Evolutionary conservation across 441 rosid genomes (phyloP).

Genomic region (Manihot esculenta): DNA sequence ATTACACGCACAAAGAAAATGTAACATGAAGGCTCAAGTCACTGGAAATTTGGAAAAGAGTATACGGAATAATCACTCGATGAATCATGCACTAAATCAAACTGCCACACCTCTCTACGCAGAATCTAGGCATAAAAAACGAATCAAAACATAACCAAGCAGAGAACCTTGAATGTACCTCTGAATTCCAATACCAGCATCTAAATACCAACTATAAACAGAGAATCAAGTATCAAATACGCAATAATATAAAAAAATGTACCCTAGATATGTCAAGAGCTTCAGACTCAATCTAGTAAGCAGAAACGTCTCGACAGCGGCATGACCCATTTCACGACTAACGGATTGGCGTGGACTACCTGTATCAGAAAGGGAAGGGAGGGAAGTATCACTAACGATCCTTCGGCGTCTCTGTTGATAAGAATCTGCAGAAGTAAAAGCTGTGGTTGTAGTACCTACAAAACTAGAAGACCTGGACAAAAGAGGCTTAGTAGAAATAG

Average conservation of each 20-base stretch:
- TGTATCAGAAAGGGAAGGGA: slow-evolving; percentile 40
- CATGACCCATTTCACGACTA: slow-evolving; percentile 53
- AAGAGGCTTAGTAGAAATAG: slow-evolving; percentile 39
- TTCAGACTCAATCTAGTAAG: slow-evolving; percentile 64
- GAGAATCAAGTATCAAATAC: background rate
- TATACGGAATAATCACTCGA: background rate
- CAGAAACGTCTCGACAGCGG: slow-evolving; percentile 62
- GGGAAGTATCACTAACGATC: slow-evolving; percentile 53
- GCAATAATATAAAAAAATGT: too few species aligned
- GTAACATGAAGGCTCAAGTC: too few species aligned
- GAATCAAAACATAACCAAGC: background rate
- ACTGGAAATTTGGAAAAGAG: too few species aligned
- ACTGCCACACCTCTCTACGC: background rate
- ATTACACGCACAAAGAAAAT: too few species aligned
- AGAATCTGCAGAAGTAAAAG: slow-evolving; percentile 11
- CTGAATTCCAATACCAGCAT: background rate
- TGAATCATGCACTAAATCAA: background rate
- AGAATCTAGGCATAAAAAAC: background rate
- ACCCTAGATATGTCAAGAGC: slow-evolving; percentile 77
- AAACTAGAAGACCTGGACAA: slow-evolving; percentile 53
- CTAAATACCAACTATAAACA: background rate
- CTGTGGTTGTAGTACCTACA: slow-evolving; percentile 26
- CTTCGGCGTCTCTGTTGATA: slow-evolving; percentile 54
- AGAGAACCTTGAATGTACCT: background rate
- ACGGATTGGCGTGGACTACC: slow-evolving; percentile 36